phyloP scores from a whole-genome alignment of 2,329 filamentous ascomycete genomes.

The Tolypocladium capitatum region DNA sequence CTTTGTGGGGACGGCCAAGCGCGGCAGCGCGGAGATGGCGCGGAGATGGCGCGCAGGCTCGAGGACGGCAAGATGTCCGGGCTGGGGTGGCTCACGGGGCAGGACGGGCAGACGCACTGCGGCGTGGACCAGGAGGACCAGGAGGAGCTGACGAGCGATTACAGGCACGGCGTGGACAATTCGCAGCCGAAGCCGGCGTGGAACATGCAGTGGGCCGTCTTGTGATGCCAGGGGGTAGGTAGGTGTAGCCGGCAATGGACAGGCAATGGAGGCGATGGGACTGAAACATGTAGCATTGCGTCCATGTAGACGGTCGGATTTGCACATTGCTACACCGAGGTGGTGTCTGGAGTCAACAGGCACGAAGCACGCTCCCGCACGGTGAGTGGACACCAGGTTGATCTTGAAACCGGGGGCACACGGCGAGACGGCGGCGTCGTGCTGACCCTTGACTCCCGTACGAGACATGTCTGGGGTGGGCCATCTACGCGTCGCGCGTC shows the following conservation, averaged over 20 bases:
- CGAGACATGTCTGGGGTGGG: not conserved
- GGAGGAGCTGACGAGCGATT: slow-evolving; percentile 53
- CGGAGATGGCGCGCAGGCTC: slow-evolving; percentile 48
- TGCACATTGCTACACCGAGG: not conserved
- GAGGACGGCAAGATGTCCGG: slow-evolving; percentile 53
- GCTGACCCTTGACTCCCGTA: not conserved
- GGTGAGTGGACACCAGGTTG: too few relatives aligned
- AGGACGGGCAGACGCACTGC: slow-evolving; percentile 61
- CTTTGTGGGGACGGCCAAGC: slow-evolving; percentile 57
- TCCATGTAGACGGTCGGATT: too few relatives aligned
- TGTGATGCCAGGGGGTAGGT: slow-evolving; percentile 12
- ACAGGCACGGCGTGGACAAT: slow-evolving; percentile 48
- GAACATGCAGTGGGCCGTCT: slow-evolving; percentile 27
- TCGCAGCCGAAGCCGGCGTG: slow-evolving; percentile 38
- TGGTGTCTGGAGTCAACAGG: too few relatives aligned
- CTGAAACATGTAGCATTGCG: too few relatives aligned
- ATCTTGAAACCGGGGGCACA: not conserved
- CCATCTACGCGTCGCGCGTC: not conserved
- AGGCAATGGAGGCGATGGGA: too few relatives aligned
- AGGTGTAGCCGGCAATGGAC: too few relatives aligned
- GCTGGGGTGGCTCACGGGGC: slow-evolving; percentile 62
- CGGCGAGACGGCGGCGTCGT: not conserved
- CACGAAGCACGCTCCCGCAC: too few relatives aligned
- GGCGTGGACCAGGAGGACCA: slow-evolving; percentile 71
- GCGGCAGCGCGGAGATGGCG: slow-evolving; percentile 47